These are phyloP conservation scores for Anthoceros angustus DNA, from an alignment of 225 moss, liverwort and hornwort species.

Conservation along the genomic window DNA sequence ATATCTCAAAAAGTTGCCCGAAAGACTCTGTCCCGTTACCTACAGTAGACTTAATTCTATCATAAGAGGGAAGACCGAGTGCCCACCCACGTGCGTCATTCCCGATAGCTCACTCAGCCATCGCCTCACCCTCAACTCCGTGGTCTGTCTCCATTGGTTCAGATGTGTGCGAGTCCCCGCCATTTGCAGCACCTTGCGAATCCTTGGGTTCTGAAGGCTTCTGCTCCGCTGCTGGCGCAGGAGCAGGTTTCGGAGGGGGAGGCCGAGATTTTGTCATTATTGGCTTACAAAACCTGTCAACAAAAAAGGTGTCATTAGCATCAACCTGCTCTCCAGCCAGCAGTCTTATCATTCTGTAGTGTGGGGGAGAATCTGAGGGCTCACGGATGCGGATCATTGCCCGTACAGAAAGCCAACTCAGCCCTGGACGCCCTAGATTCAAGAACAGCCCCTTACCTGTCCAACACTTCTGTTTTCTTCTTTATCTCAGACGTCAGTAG, in stretches of 20 bases:
- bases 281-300: slow-evolving; percentile 80
- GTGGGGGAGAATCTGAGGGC: not conserved
- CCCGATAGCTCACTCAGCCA: slow-evolving; percentile 32
- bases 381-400: not conserved
- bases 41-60: too few species aligned
- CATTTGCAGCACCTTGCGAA: slow-evolving; percentile 13
- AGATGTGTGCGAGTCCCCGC: slow-evolving; percentile 23
- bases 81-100: too few species aligned
- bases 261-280: slow-evolving; percentile 92
- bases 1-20: too few species aligned
- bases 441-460: slow-evolving; percentile 27
- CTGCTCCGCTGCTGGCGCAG: slow-evolving; percentile 20
- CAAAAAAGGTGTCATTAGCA: not conserved
- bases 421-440: not conserved
- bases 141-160: slow-evolving; percentile 86
- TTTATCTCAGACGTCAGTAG: slow-evolving; percentile 54
- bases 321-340: not conserved
- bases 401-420: not conserved
- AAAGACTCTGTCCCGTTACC: too few species aligned
- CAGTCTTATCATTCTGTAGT: not conserved
- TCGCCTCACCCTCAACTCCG: slow-evolving; percentile 40
- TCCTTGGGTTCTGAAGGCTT: slow-evolving; percentile 46
- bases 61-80: too few species aligned
- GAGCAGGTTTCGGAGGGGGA: slow-evolving; percentile 58
- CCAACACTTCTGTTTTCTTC: slow-evolving; percentile 91